These are phyloP conservation scores for Penicillium hesseltinei DNA, from an alignment of 2,329 filamentous ascomycete genomes.

Conservation along the genomic window DNA sequence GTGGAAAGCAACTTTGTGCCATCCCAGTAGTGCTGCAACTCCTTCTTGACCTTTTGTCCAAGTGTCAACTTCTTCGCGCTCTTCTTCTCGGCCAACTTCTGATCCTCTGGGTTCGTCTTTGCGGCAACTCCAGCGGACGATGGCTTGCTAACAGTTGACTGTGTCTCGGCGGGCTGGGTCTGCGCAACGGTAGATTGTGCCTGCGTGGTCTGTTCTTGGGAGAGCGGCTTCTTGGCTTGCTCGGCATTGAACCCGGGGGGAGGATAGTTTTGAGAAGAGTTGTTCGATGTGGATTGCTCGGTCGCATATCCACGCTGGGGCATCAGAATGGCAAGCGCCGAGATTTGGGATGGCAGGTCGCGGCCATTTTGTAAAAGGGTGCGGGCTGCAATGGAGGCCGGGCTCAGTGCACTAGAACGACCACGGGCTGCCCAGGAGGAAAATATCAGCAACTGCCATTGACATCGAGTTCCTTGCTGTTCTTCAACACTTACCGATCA, in stretches of 20 bases:
- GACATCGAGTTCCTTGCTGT: rapidly evolving
- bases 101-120: constrained; percentile 54
- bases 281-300: constrained; percentile 52
- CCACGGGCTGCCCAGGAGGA: constrained; percentile 28
- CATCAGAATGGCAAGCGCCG: constrained; percentile 58
- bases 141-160: constrained; percentile 44
- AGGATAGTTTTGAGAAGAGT: constrained; percentile 58
- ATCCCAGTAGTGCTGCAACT: constrained; percentile 94
- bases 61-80: constrained; percentile 84
- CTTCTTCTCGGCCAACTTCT: constrained; percentile 64
- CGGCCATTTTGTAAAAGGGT: constrained; percentile 35
- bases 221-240: constrained; percentile 79
- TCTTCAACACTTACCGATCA: constrained; percentile 26
- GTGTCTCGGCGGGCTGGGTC: constrained; percentile 7
- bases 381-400: constrained; percentile 29
- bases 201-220: constrained; percentile 51
- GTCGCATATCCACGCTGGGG: constrained; percentile 56
- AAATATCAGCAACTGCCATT: constrained; percentile 1
- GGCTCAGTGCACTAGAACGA: constrained; percentile 32
- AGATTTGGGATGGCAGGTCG: constrained; percentile 50
- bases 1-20: constrained; percentile 91
- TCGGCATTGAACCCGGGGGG: constrained; percentile 91
- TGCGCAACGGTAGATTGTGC: constrained; percentile 12
- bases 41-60: constrained; percentile 92
- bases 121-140: constrained; percentile 61